Percentiles rank a stretch among this genome's conserved stretches.
phyloP scores from a whole-genome alignment of 2,329 filamentous ascomycete species.

The Ceratocystis smalleyi region DNA sequence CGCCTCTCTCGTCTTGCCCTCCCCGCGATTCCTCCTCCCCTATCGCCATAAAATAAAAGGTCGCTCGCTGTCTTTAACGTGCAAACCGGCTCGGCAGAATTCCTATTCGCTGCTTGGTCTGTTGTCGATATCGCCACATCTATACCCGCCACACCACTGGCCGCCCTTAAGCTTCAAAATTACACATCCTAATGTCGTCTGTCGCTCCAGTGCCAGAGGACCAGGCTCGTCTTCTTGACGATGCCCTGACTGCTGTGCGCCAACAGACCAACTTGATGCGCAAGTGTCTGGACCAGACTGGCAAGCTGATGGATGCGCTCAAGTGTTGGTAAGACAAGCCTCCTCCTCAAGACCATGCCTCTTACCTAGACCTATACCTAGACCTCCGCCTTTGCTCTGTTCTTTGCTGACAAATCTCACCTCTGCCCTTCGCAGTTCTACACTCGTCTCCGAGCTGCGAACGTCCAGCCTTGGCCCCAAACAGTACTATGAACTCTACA shows the following conservation, averaged over 20 bases:
- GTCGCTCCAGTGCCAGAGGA: constrained; percentile 53
- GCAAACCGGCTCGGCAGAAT: no score
- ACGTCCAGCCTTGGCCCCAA: constrained; percentile 96
- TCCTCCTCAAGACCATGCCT: not conserved
- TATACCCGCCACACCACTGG: not conserved
- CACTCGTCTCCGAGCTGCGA: constrained; percentile 91
- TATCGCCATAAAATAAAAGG: not conserved
- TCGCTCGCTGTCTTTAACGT: no score
- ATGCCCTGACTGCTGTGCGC: constrained; percentile 89
- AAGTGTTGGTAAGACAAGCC: constrained; percentile 78
- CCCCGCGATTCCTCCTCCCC: not conserved
- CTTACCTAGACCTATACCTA: not conserved
- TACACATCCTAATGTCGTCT: constrained; percentile 27
- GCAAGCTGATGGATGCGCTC: constrained; percentile 98
- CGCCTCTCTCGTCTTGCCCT: not conserved
- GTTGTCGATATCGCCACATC: not conserved
- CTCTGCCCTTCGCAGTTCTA: constrained; percentile 51
- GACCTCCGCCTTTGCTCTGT: not conserved
- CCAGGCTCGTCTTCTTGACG: constrained; percentile 85
- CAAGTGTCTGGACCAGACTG: constrained; percentile 89
- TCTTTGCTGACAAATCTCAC: not conserved
- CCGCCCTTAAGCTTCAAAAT: not conserved
- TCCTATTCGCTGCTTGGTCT: no score
- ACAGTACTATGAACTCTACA: constrained; percentile 99
- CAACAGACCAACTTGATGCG: constrained; percentile 96